phyloP scores from a whole-genome alignment of 2,329 filamentous ascomycete genomes.

The Clarireedia homoeocarpa region DNA sequence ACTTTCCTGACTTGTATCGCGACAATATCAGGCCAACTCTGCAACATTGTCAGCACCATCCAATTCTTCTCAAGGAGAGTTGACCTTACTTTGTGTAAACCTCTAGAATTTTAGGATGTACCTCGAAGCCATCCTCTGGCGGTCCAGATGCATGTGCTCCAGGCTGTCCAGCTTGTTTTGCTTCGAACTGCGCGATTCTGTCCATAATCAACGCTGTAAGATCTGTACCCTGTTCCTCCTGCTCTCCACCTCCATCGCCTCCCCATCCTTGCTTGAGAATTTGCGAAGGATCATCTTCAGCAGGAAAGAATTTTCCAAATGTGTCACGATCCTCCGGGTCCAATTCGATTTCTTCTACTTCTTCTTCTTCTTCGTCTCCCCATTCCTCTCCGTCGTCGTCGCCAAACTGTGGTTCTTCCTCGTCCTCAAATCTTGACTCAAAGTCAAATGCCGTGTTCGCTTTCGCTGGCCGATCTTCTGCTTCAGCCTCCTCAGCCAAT shows the following conservation, averaged over 20 bases:
- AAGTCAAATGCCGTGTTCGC: slow-evolving; percentile 68
- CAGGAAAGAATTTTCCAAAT: slow-evolving; percentile 83
- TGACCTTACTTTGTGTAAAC: slow-evolving; percentile 73
- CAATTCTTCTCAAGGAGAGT: not conserved
- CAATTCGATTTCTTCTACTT: slow-evolving; percentile 66
- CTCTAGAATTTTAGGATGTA: slow-evolving; percentile 87
- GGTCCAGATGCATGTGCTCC: slow-evolving; percentile 27
- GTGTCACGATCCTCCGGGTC: slow-evolving; percentile 83
- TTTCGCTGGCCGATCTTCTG: slow-evolving; percentile 35
- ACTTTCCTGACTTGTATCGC: slow-evolving; percentile 89
- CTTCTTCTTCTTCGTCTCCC: slow-evolving; percentile 66
- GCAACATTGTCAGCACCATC: slow-evolving; percentile 10
- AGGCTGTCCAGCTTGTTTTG: slow-evolving; percentile 41
- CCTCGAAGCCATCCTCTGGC: slow-evolving; percentile 71
- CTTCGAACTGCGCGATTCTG: slow-evolving; percentile 90
- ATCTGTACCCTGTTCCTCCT: slow-evolving; percentile 57
- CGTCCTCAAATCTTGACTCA: slow-evolving; percentile 61
- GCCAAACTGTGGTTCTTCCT: slow-evolving; percentile 40
- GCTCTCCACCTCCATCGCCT: slow-evolving; percentile 32
- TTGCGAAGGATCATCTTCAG: slow-evolving; percentile 42
- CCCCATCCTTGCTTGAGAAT: slow-evolving; percentile 26
- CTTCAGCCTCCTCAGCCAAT: slow-evolving; percentile 72
- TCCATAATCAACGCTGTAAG: slow-evolving; percentile 87
- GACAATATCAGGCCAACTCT: slow-evolving; percentile 82
- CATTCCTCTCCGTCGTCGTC: slow-evolving; percentile 56